A percentile compares a stretch with the other conserved stretches of the same genome.
These are phyloP conservation scores for Conidiobolus incongruus DNA, from an alignment of 371 early-diverging fungal genomes.

Conservation along the genomic window DNA sequence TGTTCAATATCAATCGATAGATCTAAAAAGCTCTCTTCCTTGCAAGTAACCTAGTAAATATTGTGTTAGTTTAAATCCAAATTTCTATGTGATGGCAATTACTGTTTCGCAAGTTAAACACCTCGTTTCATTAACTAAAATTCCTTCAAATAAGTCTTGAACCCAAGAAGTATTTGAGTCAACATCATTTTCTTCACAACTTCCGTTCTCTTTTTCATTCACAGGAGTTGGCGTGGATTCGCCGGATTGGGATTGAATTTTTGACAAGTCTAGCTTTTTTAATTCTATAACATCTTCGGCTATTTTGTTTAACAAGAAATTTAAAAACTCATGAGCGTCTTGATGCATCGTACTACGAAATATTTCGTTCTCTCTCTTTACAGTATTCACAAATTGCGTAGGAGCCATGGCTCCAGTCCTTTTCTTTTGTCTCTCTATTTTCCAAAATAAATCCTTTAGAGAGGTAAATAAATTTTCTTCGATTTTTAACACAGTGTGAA, in stretches of 20 bases:
- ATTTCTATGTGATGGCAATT: constrained; percentile 5
- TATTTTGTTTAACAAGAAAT: constrained; percentile 76
- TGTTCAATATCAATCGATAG: constrained; percentile 88
- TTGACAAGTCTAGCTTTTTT: constrained; percentile 16
- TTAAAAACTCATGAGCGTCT: constrained; percentile 94
- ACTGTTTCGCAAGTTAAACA: constrained; percentile 89
- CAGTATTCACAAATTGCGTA: constrained; percentile 55
- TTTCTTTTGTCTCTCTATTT: constrained; percentile 59
- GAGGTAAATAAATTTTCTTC: constrained; percentile 64
- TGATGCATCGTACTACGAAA: constrained; percentile 88
- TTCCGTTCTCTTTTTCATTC: constrained; percentile 9
- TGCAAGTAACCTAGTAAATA: constrained; percentile 47
- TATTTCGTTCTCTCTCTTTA: constrained; percentile 74
- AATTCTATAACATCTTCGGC: constrained; percentile 60
- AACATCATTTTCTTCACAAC: neutral
- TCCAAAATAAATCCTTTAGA: constrained; percentile 69
- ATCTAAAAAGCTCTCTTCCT: constrained; percentile 89
- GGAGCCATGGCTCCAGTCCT: constrained; percentile 75
- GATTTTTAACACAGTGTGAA: constrained; percentile 23
- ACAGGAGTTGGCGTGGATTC: constrained; percentile 7
- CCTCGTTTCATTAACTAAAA: constrained; percentile 84
- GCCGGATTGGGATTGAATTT: constrained; percentile 1
- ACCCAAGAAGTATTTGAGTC: constrained; percentile 50
- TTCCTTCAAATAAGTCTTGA: constrained; percentile 85
- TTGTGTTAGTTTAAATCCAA: neutral